Evolutionary conservation across 2,329 filamentous ascomycete genomes (phyloP).

Genomic region (Stemphylium lycopersici): DNA sequence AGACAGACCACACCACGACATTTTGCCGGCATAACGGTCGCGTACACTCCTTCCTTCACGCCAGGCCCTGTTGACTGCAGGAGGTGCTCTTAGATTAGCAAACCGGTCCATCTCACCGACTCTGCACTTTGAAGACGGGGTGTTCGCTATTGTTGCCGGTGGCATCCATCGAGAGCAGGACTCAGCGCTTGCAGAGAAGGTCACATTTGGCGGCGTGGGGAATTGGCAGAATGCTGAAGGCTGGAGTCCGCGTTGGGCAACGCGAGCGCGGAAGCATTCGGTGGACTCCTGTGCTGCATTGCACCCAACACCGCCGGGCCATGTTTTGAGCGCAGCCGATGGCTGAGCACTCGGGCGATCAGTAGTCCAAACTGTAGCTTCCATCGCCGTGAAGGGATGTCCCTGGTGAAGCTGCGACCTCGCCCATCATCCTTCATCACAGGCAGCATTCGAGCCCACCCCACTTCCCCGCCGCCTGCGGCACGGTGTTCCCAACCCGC

Average conservation of each 20-base stretch:
- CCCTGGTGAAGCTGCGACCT: constrained; percentile 5
- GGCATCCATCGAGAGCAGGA: constrained; percentile 4
- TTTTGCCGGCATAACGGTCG: constrained; percentile 14
- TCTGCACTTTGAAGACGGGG: constrained; percentile 6
- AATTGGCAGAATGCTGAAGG: not conserved
- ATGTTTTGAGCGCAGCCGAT: constrained; percentile 19
- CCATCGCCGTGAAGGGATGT: not conserved
- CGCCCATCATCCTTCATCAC: not conserved
- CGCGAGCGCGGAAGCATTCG: not conserved
- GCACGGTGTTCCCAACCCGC: not conserved
- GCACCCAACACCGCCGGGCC: constrained; percentile 18
- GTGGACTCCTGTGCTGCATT: constrained; percentile 18
- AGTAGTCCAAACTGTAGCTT: constrained; percentile 6
- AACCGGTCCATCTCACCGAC: constrained; percentile 12
- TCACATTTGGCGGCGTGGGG: too few relatives aligned
- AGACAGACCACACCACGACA: constrained; percentile 1
- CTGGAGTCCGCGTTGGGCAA: not conserved
- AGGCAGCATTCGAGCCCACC: constrained; percentile 1
- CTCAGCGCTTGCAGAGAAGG: constrained; percentile 11
- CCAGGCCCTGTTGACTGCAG: constrained; percentile 21
- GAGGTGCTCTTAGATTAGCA: constrained; percentile 22
- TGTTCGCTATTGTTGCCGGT: constrained; percentile 22
- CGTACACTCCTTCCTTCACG: not conserved
- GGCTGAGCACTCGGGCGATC: constrained; percentile 10
- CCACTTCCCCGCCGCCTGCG: constrained; percentile 7